Evolutionary conservation across 306 rosid genomes (phyloP), one percentile per base, ranked within the genome.

Genomic region (Trifolium pratense): DNA sequence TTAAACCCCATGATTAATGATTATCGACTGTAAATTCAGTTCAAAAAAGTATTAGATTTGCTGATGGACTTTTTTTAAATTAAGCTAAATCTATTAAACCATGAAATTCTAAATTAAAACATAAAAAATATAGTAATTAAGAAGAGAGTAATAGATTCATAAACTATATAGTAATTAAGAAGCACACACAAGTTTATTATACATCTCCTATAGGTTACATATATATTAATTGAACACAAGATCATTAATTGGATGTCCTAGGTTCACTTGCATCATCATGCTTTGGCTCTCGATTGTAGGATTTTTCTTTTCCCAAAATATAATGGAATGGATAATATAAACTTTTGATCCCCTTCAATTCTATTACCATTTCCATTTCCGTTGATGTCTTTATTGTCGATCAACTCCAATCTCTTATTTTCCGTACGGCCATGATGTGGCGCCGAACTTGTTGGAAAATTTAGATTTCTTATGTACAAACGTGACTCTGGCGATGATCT

Each of bases 291-390:
- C 0, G 15, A 32, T 9, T 57, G 13, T 57, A 52, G 12, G 59
- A 52, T 17, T 53, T 53, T 13, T 6, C 9, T 56, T n/a, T 26
- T 25, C 16, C 9, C 65, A 59, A 26, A 59, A 15, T 31, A 0
- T 14, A 60, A 2, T 7, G 42, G 42, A 60, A 31, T 29, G 2
- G 21, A 15, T 7, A 60, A 5, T 7, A 31, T 60, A 31, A 60
- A 60, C 42, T 29, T 60, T 31, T 60, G 66, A 60, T 60, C 66
- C 6, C 66, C 21, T 31, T 8, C 21, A 61, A 61, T 32, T 61
- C 23, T 61, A 61, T 61, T 61, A 61, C 67, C 45, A 15, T 61
- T 34, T 1, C 46, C 67, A 61, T 32, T 61, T 5, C 46, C 67
- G 0, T 8, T 61, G 10, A 51, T 51, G 11, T 51, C 25, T 17